A percentile compares a stretch with the other conserved stretches of the same genome.
These are phyloP conservation scores for Candida palmyrensis DNA, from an alignment of 805 yeast genomes.

Conservation along the genomic window DNA sequence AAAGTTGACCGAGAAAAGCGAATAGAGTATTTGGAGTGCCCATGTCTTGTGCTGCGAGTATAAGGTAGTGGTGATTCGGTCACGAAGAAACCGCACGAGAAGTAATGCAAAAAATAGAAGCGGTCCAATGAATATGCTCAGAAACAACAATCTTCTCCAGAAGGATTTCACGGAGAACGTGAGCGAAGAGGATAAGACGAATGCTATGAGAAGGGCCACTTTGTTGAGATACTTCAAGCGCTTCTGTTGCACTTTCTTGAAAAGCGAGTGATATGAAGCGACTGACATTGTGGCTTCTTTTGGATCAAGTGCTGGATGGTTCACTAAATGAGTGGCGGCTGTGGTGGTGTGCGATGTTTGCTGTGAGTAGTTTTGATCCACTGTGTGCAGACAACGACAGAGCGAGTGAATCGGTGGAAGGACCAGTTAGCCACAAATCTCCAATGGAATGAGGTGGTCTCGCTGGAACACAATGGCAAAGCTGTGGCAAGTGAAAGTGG, in stretches of 20 bases:
- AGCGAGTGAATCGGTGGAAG: too few relatives aligned
- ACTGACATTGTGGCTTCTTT: too few relatives aligned
- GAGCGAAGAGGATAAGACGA: slow-evolving; percentile 18
- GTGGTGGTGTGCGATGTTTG: too few relatives aligned
- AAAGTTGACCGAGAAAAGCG: slow-evolving; percentile 15
- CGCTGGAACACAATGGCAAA: too few relatives aligned
- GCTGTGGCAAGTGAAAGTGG: too few relatives aligned
- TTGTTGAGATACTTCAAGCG: slow-evolving; percentile 32
- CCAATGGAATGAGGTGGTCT: too few relatives aligned
- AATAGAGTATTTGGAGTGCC: slow-evolving; percentile 23
- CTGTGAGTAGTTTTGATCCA: too few relatives aligned
- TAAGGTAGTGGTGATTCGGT: slow-evolving; percentile 23
- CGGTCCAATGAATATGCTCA: slow-evolving; percentile 22
- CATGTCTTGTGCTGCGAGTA: slow-evolving; percentile 28
- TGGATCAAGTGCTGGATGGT: too few relatives aligned
- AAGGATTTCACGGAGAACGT: slow-evolving; percentile 6
- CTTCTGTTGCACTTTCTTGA: slow-evolving; percentile 25
- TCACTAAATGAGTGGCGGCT: too few relatives aligned
- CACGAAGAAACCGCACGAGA: slow-evolving; percentile 21
- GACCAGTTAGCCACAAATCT: too few relatives aligned
- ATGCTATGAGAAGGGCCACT: slow-evolving; percentile 22
- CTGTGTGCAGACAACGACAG: too few relatives aligned
- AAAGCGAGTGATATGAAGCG: slow-evolving; percentile 23
- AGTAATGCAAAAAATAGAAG: slow-evolving; percentile 23
- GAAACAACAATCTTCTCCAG: background rate